These are phyloP conservation scores for Albugo laibachii DNA, from an alignment of 352 stramenopile species.

Conservation along the genomic window DNA sequence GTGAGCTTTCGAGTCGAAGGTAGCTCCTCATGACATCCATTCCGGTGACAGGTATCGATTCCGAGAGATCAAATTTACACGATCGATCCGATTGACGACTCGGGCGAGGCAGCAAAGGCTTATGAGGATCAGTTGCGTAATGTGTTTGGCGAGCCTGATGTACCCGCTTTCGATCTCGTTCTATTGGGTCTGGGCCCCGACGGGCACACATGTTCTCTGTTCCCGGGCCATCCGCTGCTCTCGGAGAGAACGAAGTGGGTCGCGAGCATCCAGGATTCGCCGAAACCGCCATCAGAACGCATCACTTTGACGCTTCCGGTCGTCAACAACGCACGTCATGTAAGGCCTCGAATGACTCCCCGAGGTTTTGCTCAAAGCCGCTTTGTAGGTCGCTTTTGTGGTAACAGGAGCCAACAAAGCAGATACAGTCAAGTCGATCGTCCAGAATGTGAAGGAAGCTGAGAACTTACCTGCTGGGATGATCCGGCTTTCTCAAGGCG, in stretches of 20 bases:
- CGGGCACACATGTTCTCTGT: constrained; percentile 96
- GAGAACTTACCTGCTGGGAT: constrained; percentile 46
- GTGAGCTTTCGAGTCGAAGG: constrained; percentile 11
- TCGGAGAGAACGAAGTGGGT: constrained; percentile 72
- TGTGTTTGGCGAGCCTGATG: constrained; percentile 32
- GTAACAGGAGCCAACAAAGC: constrained; percentile 78
- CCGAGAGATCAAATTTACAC: constrained; percentile 77
- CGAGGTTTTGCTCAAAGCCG: background rate
- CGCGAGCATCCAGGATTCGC: constrained; percentile 91
- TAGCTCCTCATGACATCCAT: background rate
- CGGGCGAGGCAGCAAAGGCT: constrained; percentile 34
- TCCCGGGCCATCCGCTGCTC: constrained; percentile 88
- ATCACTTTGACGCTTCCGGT: constrained; percentile 95
- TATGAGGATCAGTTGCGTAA: constrained; percentile 50
- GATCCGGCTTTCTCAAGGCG: constrained; percentile 43
- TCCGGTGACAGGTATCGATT: constrained; percentile 40
- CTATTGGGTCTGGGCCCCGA: constrained; percentile 95
- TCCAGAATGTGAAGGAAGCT: constrained; percentile 35
- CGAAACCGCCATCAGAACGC: constrained; percentile 90
- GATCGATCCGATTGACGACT: constrained; percentile 70
- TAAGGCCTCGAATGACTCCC: constrained; percentile 13
- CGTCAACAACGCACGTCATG: constrained; percentile 79
- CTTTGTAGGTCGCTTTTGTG: constrained; percentile 74
- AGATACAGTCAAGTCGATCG: constrained; percentile 68
- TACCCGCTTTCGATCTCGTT: constrained; percentile 82